Conservation (phyloP, 768 basidiomycete genomes). For the Tylopilus balloui region DNA sequence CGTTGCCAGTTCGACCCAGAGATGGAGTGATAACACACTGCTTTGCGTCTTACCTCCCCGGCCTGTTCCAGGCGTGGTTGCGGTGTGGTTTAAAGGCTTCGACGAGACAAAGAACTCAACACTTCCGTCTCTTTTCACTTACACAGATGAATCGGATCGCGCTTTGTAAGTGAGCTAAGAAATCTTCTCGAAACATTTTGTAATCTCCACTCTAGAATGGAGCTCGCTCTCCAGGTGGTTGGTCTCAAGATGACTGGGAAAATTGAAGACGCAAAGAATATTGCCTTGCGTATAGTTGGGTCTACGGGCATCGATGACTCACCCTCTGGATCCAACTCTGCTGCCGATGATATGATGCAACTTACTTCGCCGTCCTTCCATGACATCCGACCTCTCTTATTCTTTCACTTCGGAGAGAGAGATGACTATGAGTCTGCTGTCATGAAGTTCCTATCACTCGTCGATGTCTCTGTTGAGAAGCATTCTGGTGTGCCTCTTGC, state of each 20-base stretch:
- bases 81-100: constrained; percentile 83
- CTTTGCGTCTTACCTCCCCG: constrained; percentile 89
- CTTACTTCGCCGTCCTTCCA: constrained; percentile 42
- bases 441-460: constrained; percentile 72
- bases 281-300: constrained; percentile 90
- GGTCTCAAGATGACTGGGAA: constrained; percentile 96
- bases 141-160: constrained; percentile 85
- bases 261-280: constrained; percentile 88
- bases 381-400: constrained; percentile 55
- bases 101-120: constrained; percentile 52
- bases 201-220: constrained; percentile 60
- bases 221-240: constrained; percentile 90
- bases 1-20: constrained; percentile 75
- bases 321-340: constrained; percentile 30
- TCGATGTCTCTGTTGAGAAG: constrained; percentile 59
- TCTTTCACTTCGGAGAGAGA: constrained; percentile 49
- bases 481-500: constrained; percentile 39
- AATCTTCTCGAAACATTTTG: constrained; percentile 7
- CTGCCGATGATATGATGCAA: constrained; percentile 49
- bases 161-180: constrained; percentile 59
- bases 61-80: constrained; percentile 75
- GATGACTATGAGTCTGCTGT: constrained; percentile 72
- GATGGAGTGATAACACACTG: constrained; percentile 90
- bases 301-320: constrained; percentile 54
- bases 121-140: constrained; percentile 73